Conservation (phyloP, 2,329 filamentous ascomycete genomes). For the Aspergillus amoenus region DNA sequence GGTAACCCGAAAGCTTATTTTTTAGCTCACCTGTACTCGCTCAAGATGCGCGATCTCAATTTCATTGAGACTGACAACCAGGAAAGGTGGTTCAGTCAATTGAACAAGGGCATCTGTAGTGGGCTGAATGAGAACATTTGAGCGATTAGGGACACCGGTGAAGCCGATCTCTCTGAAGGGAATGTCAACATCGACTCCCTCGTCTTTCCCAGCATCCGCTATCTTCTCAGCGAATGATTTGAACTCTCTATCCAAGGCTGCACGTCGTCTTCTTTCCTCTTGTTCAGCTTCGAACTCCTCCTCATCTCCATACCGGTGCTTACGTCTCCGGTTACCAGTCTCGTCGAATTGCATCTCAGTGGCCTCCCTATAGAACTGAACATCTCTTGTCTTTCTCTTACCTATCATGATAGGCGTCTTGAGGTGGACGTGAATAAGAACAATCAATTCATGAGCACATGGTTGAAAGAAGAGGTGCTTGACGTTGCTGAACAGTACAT, state of each 20-base stretch:
- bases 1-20: background rate
- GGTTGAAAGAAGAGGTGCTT: constrained; percentile 99
- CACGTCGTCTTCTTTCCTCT: constrained; percentile 85
- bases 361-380: constrained; percentile 96
- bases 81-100: constrained; percentile 93
- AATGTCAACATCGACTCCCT: constrained; percentile 91
- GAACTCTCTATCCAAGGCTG: constrained; percentile 93
- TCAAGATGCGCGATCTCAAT: constrained; percentile 96
- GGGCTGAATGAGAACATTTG: constrained; percentile 92
- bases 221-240: constrained; percentile 97
- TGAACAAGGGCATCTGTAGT: constrained; percentile 97
- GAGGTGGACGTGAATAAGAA: constrained; percentile 96
- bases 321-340: constrained; percentile 95
- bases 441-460: constrained; percentile 91
- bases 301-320: constrained; percentile 96
- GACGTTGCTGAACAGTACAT: constrained; percentile 96
- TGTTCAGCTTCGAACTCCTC: constrained; percentile 99
- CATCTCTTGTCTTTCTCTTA: constrained; percentile 98
- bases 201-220: constrained; percentile 87
- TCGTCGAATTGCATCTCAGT: constrained; percentile 99
- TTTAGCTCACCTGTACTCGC: constrained; percentile 65
- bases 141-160: constrained; percentile 92
- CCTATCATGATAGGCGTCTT: constrained; percentile 98
- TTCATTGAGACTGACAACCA: constrained; percentile 91
- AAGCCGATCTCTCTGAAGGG: constrained; percentile 96